Conservation (phyloP, 768 basidiomycete species). For the Peribolospora kevripleyi region DNA sequence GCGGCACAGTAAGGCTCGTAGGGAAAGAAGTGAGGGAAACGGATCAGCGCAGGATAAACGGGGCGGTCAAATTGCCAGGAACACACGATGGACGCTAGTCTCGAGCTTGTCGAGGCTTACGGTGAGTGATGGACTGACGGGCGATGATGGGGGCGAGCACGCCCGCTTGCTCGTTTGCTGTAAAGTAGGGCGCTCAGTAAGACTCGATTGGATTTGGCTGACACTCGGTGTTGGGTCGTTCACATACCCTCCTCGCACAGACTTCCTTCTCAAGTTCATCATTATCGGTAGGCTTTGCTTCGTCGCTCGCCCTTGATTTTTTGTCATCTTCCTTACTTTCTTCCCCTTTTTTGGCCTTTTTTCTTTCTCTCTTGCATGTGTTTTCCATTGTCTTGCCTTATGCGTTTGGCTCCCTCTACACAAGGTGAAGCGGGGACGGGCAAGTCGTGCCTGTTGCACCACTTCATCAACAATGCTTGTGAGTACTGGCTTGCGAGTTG, state of each 20-base stretch:
- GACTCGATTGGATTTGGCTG: neutral
- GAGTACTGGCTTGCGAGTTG: conserved; percentile 18
- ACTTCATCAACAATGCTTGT: conserved; percentile 92
- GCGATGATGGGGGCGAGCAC: too few relatives aligned
- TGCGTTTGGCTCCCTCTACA: neutral
- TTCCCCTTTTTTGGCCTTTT: conserved; percentile 1
- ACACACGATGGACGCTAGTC: too few relatives aligned
- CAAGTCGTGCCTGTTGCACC: conserved; percentile 87
- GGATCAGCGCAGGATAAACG: too few relatives aligned
- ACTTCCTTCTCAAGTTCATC: conserved; percentile 97
- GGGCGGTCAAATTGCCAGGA: too few relatives aligned
- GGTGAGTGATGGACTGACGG: conserved; percentile 27
- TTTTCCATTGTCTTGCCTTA: neutral
- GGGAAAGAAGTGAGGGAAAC: too few relatives aligned
- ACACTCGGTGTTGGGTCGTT: conserved; percentile 11
- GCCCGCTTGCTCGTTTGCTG: too few relatives aligned
- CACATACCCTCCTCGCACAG: conserved; percentile 22
- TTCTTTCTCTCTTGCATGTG: neutral
- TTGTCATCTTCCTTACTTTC: neutral
- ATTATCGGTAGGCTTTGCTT: conserved; percentile 44
- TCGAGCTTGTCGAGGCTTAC: conserved; percentile 75
- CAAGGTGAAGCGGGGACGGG: conserved; percentile 88
- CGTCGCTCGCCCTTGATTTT: neutral
- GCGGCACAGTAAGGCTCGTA: too few relatives aligned
- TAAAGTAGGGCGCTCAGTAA: neutral